phyloP scores from a whole-genome alignment of 306 rosid species.

The Vicia villosa region DNA sequence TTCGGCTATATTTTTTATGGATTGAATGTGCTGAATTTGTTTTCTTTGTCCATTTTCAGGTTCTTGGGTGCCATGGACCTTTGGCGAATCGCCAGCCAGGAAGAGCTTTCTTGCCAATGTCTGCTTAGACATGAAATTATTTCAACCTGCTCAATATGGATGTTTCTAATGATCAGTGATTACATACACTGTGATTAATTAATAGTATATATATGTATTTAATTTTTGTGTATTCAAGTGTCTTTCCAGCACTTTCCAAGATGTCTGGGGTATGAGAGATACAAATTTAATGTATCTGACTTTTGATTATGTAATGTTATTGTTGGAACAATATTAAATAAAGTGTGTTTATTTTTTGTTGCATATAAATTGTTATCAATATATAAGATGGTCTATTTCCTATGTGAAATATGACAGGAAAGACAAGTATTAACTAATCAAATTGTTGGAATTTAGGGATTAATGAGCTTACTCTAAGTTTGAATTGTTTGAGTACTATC shows the following conservation, averaged over 20 bases:
- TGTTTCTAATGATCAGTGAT: background rate
- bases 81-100: slow-evolving; percentile 72
- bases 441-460: background rate
- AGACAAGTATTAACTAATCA: background rate
- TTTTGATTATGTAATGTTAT: background rate
- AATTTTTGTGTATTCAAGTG: background rate
- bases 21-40: background rate
- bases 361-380: background rate
- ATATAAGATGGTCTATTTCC: background rate
- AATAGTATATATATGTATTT: slow-evolving; percentile 1
- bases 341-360: background rate
- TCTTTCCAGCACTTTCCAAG: background rate
- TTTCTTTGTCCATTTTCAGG: slow-evolving; percentile 40
- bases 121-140: slow-evolving; percentile 32
- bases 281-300: slow-evolving; percentile 19
- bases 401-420: background rate
- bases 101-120: slow-evolving; percentile 61
- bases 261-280: background rate
- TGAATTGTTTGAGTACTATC: background rate
- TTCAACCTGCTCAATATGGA: background rate
- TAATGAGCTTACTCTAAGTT: background rate
- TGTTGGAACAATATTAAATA: background rate
- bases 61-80: slow-evolving; percentile 86
- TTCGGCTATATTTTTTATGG: background rate
- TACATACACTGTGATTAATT: background rate